These are phyloP conservation scores for Histomonas meleagridis DNA, from an alignment of 208 protist species.

Conservation along the genomic window DNA sequence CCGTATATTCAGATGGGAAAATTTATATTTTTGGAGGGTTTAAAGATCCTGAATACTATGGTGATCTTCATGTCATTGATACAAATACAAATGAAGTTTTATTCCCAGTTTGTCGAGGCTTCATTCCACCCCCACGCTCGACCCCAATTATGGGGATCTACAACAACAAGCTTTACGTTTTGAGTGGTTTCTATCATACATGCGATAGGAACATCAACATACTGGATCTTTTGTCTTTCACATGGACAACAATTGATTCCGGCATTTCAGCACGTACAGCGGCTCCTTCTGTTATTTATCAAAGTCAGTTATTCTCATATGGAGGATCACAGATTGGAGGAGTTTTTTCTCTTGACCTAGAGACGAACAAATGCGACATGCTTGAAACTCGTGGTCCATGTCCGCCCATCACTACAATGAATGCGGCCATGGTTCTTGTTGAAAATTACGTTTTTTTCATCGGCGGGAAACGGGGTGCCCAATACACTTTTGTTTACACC, in stretches of 20 bases:
- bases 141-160: background rate
- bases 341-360: background rate
- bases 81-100: background rate
- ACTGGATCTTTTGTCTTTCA: background rate
- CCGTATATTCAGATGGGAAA: background rate
- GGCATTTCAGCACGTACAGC: background rate
- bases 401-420: background rate
- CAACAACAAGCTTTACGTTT: background rate
- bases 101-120: background rate
- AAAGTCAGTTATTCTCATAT: background rate
- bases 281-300: background rate
- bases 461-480: background rate
- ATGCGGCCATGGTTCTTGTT: background rate
- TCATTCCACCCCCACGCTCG: background rate
- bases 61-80: background rate
- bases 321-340: background rate
- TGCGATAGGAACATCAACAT: background rate
- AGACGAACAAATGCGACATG: background rate
- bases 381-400: background rate
- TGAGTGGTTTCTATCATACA: background rate
- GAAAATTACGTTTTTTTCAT: background rate
- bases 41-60: background rate
- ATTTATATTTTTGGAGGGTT: background rate
- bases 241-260: background rate
- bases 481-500: background rate